phyloP scores from a whole-genome alignment of 768 basidiomycete genomes.

The Rhizopogon vulgaris region DNA sequence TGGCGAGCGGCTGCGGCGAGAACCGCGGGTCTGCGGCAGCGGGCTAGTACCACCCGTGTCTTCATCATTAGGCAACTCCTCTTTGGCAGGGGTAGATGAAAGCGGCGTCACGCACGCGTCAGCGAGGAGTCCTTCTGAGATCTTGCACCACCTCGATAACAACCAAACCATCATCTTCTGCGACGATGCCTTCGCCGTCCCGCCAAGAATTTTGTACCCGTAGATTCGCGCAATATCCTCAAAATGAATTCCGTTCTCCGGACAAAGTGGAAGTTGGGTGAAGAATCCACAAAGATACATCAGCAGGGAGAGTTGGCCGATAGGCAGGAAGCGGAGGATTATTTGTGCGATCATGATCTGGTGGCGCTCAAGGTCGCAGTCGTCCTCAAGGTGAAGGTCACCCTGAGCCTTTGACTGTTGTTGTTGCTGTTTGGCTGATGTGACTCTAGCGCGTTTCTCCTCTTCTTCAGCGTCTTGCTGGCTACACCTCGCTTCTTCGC shows the following conservation, averaged over 20 bases:
- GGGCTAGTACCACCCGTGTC: background rate
- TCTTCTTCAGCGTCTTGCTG: conserved; percentile 28
- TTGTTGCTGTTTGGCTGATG: conserved; percentile 1
- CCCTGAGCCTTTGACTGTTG: conserved; percentile 6
- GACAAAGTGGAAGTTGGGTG: conserved; percentile 43
- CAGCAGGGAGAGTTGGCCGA: conserved; percentile 33
- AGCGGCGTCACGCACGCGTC: conserved; percentile 20
- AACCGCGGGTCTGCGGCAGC: conserved; percentile 6
- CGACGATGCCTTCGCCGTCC: conserved; percentile 16
- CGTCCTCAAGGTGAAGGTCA: conserved; percentile 12
- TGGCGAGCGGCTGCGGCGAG: conserved; percentile 1
- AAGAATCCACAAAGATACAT: conserved; percentile 43
- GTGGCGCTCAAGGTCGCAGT: conserved; percentile 22
- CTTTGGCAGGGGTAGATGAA: conserved; percentile 6
- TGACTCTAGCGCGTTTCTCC: conserved; percentile 17
- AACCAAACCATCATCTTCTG: conserved; percentile 30
- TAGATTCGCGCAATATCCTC: conserved; percentile 43
- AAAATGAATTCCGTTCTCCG: conserved; percentile 42
- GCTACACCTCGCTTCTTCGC: conserved; percentile 24
- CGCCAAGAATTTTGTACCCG: conserved; percentile 34
- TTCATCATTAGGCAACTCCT: background rate
- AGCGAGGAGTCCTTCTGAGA: conserved; percentile 20
- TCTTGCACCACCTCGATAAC: conserved; percentile 19
- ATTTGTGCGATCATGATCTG: conserved; percentile 38
- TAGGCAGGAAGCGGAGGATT: conserved; percentile 45